Evolutionary conservation across 768 basidiomycete species (phyloP), one percentile per base, ranked within the genome.

Genomic region (Phanerodontia chrysosporium): DNA sequence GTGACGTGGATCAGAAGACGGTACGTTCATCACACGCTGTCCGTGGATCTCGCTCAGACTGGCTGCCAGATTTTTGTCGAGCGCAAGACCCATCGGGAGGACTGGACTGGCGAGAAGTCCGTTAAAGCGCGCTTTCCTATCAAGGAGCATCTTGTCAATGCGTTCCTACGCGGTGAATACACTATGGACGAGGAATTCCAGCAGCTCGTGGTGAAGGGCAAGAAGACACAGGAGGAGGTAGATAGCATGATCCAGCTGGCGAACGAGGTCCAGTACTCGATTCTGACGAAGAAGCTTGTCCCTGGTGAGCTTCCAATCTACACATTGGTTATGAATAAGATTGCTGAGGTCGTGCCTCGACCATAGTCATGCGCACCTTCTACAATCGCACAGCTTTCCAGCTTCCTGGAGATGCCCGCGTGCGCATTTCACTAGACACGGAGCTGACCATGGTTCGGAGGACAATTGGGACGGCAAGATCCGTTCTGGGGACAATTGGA

Each of bases 301-400:
- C 97, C 96, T 35, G 93, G 95, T 93, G 46, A 65, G 2, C n/a
- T 42, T 30, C 3, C 12, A 10, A 30, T n/a, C n/a, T n/a, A n/a
- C n/a, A n/a, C n/a, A n/a, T n/a, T n/a, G n/a, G n/a, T n/a, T n/a
- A 21, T 5, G 27, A 22, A 49, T 2, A 49, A 6, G n/a, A 22
- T 28, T 32, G 29, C 49, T 51, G 30, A 51, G 2, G 9, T 4
- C n/a, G 21, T 12, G 28, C 44, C 44, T 61, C 32, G 32, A 6
- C 13, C 13, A 9, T 55, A 95, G 96, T 98, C 36, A 86, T 96
- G 88, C 83, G 96, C 21, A 93, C 95, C 9, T 99, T 98, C 76
- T 99, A 98, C 76, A 97, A 98, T 69, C 90, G 97, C 44, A 98
- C 97, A 14, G 97, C 97, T 1, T 99, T 99, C 80, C 97, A 99